These are phyloP conservation scores for Phytophthora lateralis DNA, from an alignment of 352 stramenopile genomes.

Conservation along the genomic window DNA sequence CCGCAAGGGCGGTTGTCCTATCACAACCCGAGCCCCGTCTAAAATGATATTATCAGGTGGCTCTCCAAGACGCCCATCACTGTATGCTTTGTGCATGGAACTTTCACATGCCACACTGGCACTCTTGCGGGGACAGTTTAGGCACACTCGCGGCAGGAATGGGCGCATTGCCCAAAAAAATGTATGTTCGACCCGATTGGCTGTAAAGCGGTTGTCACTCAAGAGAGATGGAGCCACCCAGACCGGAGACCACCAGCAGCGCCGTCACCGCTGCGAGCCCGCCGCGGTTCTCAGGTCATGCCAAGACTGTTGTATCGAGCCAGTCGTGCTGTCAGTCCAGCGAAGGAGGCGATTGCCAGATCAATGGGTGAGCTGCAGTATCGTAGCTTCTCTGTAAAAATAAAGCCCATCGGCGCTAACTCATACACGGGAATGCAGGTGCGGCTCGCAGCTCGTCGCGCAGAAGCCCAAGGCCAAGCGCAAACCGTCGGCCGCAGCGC, in stretches of 20 bases:
- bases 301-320: constrained; percentile 6
- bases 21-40: no score
- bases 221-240: constrained; percentile 14
- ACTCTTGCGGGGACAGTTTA: background rate
- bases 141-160: background rate
- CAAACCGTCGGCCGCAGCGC: constrained; percentile 62
- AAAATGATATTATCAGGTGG: no score
- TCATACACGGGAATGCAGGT: constrained; percentile 9
- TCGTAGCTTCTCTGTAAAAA: background rate
- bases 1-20: no score
- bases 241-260: background rate
- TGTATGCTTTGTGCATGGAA: no score
- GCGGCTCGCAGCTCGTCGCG: constrained; percentile 33
- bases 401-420: no score
- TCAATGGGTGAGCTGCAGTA: constrained; percentile 21
- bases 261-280: constrained; percentile 24
- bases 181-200: constrained; percentile 9
- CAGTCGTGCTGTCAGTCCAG: constrained; percentile 21
- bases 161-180: no score
- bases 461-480: constrained; percentile 58
- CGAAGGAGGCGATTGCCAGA: constrained; percentile 12
- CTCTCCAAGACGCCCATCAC: no score
- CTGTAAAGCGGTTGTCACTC: constrained; percentile 8
- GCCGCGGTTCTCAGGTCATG: constrained; percentile 68
- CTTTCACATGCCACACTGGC: no score